These are phyloP conservation scores for Allium cepa DNA, from an alignment of 106 monocot species.

Conservation along the genomic window DNA sequence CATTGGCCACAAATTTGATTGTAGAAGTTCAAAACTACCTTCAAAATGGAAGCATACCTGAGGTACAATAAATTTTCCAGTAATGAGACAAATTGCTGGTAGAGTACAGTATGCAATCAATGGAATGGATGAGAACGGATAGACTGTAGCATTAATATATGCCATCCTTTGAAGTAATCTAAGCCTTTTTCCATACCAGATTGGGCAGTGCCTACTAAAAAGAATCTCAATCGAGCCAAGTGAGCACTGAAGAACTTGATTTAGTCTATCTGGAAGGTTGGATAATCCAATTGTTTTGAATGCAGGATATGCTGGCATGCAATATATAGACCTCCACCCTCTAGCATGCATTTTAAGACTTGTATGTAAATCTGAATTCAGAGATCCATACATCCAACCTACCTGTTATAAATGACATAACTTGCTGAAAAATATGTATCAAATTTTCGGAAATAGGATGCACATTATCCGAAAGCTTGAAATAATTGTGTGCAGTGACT, in stretches of 20 bases:
- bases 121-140: constrained; percentile 30
- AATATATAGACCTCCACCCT: constrained; percentile 32
- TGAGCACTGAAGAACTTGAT: constrained; percentile 16
- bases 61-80: constrained; percentile 25
- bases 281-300: constrained; percentile 9
- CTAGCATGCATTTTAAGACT: constrained; percentile 25
- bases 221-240: constrained; percentile 25
- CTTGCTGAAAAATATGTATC: no score
- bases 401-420: constrained; percentile 5
- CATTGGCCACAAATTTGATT: no score
- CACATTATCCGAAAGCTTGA: no score
- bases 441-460: no score
- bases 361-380: constrained; percentile 1
- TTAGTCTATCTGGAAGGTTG: constrained; percentile 17
- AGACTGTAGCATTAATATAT: constrained; percentile 17
- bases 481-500: no score
- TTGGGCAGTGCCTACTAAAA: constrained; percentile 21
- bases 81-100: constrained; percentile 33
- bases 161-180: constrained; percentile 12
- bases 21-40: no score
- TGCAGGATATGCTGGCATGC: constrained; percentile 15
- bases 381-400: constrained; percentile 27
- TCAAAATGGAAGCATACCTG: not conserved
- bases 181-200: constrained; percentile 20
- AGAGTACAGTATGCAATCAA: constrained; percentile 25